phyloP scores from a whole-genome alignment of 495 filamentous ascomycete species.

The Penicillium longicatenatum region DNA sequence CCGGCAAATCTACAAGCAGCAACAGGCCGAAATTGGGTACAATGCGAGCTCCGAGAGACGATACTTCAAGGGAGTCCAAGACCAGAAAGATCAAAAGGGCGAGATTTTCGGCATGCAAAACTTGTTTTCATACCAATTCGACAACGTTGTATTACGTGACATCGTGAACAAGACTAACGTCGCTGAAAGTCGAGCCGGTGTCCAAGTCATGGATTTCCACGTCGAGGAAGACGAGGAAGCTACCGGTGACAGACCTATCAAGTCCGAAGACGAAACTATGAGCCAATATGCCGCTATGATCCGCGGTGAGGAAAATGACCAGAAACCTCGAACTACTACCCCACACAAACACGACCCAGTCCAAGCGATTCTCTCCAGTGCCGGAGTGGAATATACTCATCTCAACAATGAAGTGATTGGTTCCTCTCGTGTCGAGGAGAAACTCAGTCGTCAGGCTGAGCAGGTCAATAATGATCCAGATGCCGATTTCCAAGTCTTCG shows the following conservation, averaged over 20 bases:
- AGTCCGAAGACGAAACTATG: slow-evolving; percentile 60
- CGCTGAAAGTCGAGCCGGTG: slow-evolving; percentile 85
- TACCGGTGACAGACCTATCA: slow-evolving; percentile 15
- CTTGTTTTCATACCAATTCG: slow-evolving; percentile 79
- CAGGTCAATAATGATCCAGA: slow-evolving; percentile 54
- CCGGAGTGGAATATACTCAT: slow-evolving; percentile 94
- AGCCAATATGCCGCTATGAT: slow-evolving; percentile 75
- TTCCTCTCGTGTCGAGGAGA: slow-evolving; percentile 79
- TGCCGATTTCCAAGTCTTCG: slow-evolving; percentile 54
- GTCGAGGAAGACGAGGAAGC: slow-evolving; percentile 61
- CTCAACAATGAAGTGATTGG: slow-evolving; percentile 96
- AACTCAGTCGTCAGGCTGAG: slow-evolving; percentile 73
- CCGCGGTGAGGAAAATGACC: slow-evolving; percentile 50
- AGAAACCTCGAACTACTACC: slow-evolving; percentile 16
- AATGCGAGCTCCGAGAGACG: slow-evolving; percentile 87
- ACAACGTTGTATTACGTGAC: slow-evolving; percentile 79
- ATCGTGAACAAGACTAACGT: slow-evolving; percentile 98
- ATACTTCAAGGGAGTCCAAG: slow-evolving; percentile 95
- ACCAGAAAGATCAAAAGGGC: slow-evolving; percentile 76
- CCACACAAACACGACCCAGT: slow-evolving; percentile 69
- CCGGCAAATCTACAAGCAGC: slow-evolving; percentile 97
- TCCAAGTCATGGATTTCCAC: slow-evolving; percentile 75
- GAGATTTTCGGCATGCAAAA: slow-evolving; percentile 93
- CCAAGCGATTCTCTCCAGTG: slow-evolving; percentile 83
- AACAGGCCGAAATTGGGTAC: slow-evolving; percentile 97